Evolutionary conservation across 192 early-diverging fungal species (phyloP), one percentile per base, ranked within the genome.

Genomic region (Oehlia diaphana): DNA sequence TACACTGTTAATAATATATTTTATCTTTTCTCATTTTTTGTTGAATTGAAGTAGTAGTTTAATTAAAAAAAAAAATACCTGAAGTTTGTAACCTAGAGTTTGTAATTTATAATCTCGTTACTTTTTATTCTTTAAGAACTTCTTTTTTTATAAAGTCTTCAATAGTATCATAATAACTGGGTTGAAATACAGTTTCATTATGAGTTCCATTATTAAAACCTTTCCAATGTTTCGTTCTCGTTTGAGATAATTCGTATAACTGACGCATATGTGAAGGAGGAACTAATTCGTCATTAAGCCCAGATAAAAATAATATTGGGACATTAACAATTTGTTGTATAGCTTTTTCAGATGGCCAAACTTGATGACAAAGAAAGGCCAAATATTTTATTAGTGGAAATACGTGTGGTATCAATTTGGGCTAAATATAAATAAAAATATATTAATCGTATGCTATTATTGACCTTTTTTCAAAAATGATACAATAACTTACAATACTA

Each of bases 181-280:
- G 86, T 90, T 99, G 93, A 35, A 95, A 72, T 69, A 92, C 93
- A 7, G 96, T 97, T 64, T 97, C 96, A 80, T 97, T 97, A 84
- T 99, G 97, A 62, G 89, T 94, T 23, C 97, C 97, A n/a, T 91
- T 79, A 13, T 82, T 80, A 84, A 98, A 97, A 81, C 88, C 87
- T 47, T 89, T 87, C 90, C 91, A 88, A 14, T 72, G 77, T 33
- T 82, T 81, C 9, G 84, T 80, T 31, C 83, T 80, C 2, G 88
- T 88, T 63, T 88, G 82, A 49, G 89, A 87, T 37, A 91, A 78
- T 66, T 92, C 91, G 47, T 89, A 91, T 14, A 99, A 88, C 64
- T 86, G 82, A 23, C 83, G 72, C 97, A 99, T 99, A 80, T 99
- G 96, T 44, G 81, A 77, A 42, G 94, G 91, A 37, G 96, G 97